A percentile compares a stretch with the other conserved stretches of the same genome.
Conservation (phyloP, 2,329 filamentous ascomycete species). For the Verticillium nonalfalfae region DNA sequence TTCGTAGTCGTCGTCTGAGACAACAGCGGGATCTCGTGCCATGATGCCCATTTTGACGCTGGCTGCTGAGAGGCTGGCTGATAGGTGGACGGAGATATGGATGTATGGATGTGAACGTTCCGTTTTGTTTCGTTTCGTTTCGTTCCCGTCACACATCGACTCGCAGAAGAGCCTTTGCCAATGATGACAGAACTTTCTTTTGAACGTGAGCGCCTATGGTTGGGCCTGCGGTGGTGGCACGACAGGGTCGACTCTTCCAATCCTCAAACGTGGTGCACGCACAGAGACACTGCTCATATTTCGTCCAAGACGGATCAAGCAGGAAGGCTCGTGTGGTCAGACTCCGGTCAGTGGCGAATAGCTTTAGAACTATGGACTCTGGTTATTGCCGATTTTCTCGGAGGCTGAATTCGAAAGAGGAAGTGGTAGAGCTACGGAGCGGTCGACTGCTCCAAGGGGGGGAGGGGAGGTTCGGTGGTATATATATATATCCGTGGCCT, state of each 20-base stretch:
- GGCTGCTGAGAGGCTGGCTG: not conserved
- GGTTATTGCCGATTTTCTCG: not conserved
- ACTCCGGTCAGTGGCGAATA: not conserved
- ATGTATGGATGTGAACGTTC: not conserved
- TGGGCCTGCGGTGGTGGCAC: not conserved
- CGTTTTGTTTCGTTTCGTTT: not conserved
- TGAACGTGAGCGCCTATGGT: not conserved
- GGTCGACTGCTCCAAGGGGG: not conserved
- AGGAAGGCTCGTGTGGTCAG: conserved; percentile 1
- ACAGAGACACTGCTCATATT: conserved; percentile 13
- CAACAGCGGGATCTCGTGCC: conserved; percentile 12
- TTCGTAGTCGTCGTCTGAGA: conserved; percentile 37
- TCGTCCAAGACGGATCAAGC: not conserved
- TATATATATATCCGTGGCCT: not conserved
- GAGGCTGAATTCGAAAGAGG: not conserved
- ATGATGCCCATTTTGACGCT: conserved; percentile 11
- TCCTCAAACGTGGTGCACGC: conserved; percentile 12
- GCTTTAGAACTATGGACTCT: not conserved
- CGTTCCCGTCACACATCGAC: not conserved
- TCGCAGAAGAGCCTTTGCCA: not conserved
- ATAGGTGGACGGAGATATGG: not conserved
- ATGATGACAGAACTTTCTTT: not conserved
- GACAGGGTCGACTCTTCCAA: conserved; percentile 11
- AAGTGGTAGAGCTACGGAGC: not conserved
- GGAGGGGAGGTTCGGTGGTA: not conserved